phyloP scores from a whole-genome alignment of 2,329 filamentous ascomycete genomes.

The Botryotinia calthae region DNA sequence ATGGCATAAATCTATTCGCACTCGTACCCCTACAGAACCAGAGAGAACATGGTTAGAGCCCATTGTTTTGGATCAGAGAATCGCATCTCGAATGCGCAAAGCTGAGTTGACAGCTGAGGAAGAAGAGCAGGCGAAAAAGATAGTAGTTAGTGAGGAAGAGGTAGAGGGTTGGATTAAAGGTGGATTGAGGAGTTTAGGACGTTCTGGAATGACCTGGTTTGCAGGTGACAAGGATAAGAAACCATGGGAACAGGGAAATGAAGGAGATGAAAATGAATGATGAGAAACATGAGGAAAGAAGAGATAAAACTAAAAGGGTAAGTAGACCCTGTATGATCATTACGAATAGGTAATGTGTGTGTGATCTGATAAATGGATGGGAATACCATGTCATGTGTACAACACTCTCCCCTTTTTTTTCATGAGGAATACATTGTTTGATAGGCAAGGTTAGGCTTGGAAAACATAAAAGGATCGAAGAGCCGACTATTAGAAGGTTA shows the following conservation, averaged over 20 bases:
- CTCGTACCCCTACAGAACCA: constrained; percentile 54
- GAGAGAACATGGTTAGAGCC: constrained; percentile 75
- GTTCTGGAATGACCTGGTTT: constrained; percentile 27
- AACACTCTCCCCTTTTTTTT: background rate
- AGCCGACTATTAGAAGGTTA: too few species aligned
- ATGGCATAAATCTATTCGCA: constrained; percentile 73
- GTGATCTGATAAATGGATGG: background rate
- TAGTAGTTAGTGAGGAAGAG: constrained; percentile 65
- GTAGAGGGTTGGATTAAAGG: constrained; percentile 68
- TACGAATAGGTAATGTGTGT: background rate
- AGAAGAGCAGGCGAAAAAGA: constrained; percentile 61
- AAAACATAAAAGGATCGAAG: background rate
- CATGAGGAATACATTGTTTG: background rate
- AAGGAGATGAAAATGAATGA: constrained; percentile 23
- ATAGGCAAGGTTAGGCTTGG: background rate
- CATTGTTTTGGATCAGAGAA: constrained; percentile 72
- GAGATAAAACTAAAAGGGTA: background rate
- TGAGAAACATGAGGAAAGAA: background rate
- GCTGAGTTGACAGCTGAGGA: constrained; percentile 70
- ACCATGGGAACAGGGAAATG: constrained; percentile 6
- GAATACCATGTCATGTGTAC: background rate
- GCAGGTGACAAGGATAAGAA: constrained; percentile 24
- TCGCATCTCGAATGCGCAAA: constrained; percentile 74
- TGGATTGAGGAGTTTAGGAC: constrained; percentile 50
- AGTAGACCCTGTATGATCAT: background rate